Percentiles rank a stretch among this genome's conserved stretches.
These are phyloP conservation scores for Sporothrix schenckii DNA, from an alignment of 2,329 filamentous ascomycete species.

Conservation along the genomic window DNA sequence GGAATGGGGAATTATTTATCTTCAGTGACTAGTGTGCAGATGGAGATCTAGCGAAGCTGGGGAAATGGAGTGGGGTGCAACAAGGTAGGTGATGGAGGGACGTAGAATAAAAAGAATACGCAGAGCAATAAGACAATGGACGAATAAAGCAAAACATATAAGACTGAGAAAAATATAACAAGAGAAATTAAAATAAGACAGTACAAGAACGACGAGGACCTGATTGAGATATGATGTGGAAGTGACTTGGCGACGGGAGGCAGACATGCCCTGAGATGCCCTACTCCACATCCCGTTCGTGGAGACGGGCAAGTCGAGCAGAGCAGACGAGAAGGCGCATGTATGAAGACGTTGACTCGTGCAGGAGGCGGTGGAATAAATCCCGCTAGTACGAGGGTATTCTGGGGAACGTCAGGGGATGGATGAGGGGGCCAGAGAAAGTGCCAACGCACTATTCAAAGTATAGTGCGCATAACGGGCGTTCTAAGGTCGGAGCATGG, in stretches of 20 bases:
- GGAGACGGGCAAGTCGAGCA: slow-evolving; percentile 6
- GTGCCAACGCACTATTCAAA: background rate
- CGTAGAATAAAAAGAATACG: background rate
- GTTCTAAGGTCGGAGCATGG: slow-evolving; percentile 20
- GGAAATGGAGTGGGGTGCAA: slow-evolving; percentile 15
- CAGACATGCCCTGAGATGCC: background rate
- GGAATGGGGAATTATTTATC: slow-evolving; percentile 26
- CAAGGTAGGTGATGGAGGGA: background rate
- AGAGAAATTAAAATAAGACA: slow-evolving; percentile 34
- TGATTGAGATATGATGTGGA: slow-evolving; percentile 3
- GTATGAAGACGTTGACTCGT: background rate
- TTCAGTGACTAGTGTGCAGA: slow-evolving; percentile 20
- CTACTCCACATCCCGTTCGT: slow-evolving; percentile 8
- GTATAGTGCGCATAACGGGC: slow-evolving; percentile 8
- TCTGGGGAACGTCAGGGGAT: slow-evolving; percentile 18
- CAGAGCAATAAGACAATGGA: background rate
- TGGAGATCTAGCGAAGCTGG: slow-evolving; percentile 27
- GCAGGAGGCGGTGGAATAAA: background rate
- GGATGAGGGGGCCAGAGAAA: background rate
- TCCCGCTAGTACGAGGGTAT: slow-evolving; percentile 1
- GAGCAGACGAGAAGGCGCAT: background rate
- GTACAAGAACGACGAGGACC: slow-evolving; percentile 38
- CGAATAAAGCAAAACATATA: slow-evolving; percentile 4
- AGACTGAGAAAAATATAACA: background rate
- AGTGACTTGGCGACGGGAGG: slow-evolving; percentile 24